Base-by-base conservation (phyloP, 148 eudicot species). In the Salicornia ramosissima region DNA sequence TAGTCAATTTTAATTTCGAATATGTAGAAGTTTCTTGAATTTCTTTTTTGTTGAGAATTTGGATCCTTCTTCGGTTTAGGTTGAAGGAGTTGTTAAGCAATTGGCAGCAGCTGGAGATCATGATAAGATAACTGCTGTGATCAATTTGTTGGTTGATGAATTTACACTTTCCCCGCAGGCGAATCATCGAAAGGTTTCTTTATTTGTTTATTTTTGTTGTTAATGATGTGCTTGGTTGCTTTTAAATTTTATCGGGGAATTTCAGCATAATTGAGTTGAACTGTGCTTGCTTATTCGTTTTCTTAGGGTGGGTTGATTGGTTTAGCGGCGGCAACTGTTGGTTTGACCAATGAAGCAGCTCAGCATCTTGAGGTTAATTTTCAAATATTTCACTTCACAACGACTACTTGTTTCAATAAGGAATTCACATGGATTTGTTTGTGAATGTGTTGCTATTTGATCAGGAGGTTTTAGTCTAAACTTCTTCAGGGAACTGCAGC, bases 231-330 rank as follows among this genome's bases (percentile, higher is more conserved):
- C 24, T 19, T 77, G 11, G 25, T 19, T 22, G 10, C 3, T 42
- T 29, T 67, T 25, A 9, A 46, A 12, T 47, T 19, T 1, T 65
- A 12, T 54, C 61, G 21, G 54, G 28, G n/a, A 25, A 30, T 50
- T 58, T n/a, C 10, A 22, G 42, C 28, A 11, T 26, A 51, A 49
- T 22, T 39, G 45, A 21, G 28, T 28, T 45, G 18, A 43, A 34
- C 68, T 57, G 72, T 45, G 54, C 13, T 68, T 69, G 47, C 47
- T 51, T 68, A 8, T n/a, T n/a, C n/a, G n/a, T 68, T 52, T 18
- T 36, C 55, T 65, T 45, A 94, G 99, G 99, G 99, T 70, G 99
- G 99, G 65, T 84, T 94, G 87, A 94, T 94, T 57, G 99, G 99
- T 67, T 75, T 94, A 80, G 99, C 99, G 9, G 99, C 99, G 8